Evolutionary conservation across 2,329 filamentous ascomycete genomes (phyloP).

Genomic region (Trichoderma citrinoviride): DNA sequence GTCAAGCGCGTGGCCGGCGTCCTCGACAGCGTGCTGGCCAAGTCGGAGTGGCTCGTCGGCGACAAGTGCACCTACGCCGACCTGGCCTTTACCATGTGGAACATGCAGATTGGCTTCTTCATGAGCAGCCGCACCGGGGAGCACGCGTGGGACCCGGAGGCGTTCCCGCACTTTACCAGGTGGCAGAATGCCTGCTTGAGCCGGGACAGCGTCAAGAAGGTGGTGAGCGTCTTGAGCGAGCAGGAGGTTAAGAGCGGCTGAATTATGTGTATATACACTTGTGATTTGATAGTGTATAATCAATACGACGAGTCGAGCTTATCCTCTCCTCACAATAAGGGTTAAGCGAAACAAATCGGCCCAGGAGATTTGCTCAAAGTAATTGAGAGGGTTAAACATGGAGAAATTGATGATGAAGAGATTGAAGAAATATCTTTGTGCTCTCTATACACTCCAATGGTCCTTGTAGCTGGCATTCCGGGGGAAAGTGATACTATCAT

Average conservation of each 20-base stretch:
- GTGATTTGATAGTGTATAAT: neutral
- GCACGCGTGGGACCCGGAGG: neutral
- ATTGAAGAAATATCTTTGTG: neutral
- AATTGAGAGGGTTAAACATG: neutral
- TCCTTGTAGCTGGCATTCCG: neutral
- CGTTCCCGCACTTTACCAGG: neutral
- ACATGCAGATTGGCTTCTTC: constrained; percentile 4
- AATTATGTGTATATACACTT: neutral
- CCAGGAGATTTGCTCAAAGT: neutral
- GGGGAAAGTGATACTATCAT: too few species aligned
- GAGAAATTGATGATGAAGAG: neutral
- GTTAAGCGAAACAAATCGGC: neutral
- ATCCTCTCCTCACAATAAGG: neutral
- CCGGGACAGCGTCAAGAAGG: neutral
- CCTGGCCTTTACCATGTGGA: constrained; percentile 19
- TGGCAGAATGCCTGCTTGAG: neutral
- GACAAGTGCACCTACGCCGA: constrained; percentile 20
- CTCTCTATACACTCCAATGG: neutral
- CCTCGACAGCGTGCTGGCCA: constrained; percentile 20
- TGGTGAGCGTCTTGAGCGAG: neutral
- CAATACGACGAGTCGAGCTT: neutral
- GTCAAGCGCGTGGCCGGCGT: constrained; percentile 30
- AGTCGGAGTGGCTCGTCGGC: constrained; percentile 18
- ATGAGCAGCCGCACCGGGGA: neutral
- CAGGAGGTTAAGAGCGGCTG: neutral